These are phyloP conservation scores for Ophryocystis elektroscirrha DNA, from an alignment of 169 alveolate genomes.

Conservation along the genomic window DNA sequence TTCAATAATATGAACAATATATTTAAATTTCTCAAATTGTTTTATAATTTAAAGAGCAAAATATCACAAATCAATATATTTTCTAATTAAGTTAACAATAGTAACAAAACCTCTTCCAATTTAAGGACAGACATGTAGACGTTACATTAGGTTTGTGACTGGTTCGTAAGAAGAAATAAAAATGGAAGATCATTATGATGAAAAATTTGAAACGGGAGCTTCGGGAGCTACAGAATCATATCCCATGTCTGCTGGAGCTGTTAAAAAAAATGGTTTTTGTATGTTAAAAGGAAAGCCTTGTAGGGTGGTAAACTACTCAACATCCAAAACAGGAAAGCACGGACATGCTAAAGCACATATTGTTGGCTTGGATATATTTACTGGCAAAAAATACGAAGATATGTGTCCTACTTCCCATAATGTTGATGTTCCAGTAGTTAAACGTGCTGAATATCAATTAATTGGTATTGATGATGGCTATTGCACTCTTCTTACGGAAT, in stretches of 20 bases:
- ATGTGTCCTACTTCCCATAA: constrained; percentile 89
- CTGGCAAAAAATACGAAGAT: constrained; percentile 84
- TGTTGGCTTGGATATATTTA: constrained; percentile 89
- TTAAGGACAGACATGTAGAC: too few relatives aligned
- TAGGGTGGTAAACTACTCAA: constrained; percentile 71
- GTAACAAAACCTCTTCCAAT: too few relatives aligned
- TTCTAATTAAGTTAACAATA: too few relatives aligned
- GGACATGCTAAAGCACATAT: constrained; percentile 97
- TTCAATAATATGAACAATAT: too few relatives aligned
- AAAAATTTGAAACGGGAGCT: constrained; percentile 41
- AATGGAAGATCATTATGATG: too few relatives aligned
- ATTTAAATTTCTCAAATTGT: too few relatives aligned
- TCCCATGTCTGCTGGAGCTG: constrained; percentile 84
- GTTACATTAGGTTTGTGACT: too few relatives aligned
- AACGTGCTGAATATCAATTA: constrained; percentile 45
- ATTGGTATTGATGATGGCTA: constrained; percentile 72
- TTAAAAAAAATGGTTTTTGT: constrained; percentile 79
- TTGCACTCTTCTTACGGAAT: constrained; percentile 63
- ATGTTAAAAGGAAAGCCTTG: constrained; percentile 84
- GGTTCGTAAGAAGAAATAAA: too few relatives aligned
- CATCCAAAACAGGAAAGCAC: constrained; percentile 95
- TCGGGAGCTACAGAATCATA: constrained; percentile 85
- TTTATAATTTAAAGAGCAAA: too few relatives aligned
- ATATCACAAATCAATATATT: too few relatives aligned
- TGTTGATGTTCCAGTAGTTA: constrained; percentile 83